Evolutionary conservation across 306 rosid species (phyloP), one percentile per base, ranked within the genome.

Genomic region (Pachyrhizus erosus): DNA sequence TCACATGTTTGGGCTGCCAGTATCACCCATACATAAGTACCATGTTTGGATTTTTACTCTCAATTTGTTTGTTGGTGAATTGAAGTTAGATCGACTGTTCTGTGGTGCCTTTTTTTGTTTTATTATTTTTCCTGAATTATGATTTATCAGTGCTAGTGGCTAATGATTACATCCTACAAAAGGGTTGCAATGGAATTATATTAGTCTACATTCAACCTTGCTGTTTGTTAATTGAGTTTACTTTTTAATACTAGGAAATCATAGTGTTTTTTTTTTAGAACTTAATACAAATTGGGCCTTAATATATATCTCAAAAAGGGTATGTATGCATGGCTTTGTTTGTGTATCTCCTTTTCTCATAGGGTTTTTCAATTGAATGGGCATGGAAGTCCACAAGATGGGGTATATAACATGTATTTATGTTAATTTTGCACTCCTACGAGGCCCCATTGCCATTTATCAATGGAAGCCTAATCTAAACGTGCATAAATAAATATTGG

Each of bases 1-100:
- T 69, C 1, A 17, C 61, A 39, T 88, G 90, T 83, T 74, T 86
- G 67, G 52, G 82, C 90, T 93, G 97, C 96, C 96, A 76, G 94
- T 91, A 91, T 87, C 37, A 49, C 91, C 94, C 97, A 65, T 55
- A 91, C 70, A 89, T 83, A 37, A 11, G 10, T 48, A 6, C 42
- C 71, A 31, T 24, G 15, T 48, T 67, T 82, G 15, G 12, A 12
- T 14, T 75, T 79, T 79, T 0, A 24, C 37, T 51, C 61, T 29
- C 5, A 43, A 2, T 13, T 0, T 54, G 3, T 5, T 39, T 15
- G 1, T 40, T 7, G 9, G 57, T 6, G 10, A n/a, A 29, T 26
- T 65, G 27, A 72, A 60, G 58, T 29, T 48, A 17, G 18, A 8
- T 8, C 31, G 13, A 23, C 0, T 58, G 26, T 43, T 72, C 15